Base-by-base conservation (phyloP, 2,329 filamentous ascomycete genomes). In the Parasarocladium wereldwijsianum region DNA sequence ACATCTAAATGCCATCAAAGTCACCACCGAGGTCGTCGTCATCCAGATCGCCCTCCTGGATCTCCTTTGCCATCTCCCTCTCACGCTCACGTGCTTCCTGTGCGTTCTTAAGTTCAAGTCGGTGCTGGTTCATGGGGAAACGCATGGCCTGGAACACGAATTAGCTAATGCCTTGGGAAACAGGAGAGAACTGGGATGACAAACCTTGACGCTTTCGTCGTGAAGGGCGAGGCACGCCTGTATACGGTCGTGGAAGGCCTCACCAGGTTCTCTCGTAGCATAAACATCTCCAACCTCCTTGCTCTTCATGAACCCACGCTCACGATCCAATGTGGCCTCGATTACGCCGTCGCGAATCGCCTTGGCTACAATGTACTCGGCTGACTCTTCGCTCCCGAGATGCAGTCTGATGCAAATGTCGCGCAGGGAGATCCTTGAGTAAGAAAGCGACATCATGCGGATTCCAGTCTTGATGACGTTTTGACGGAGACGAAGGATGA, bases 401-500 rank as follows among this genome's bases (percentile, higher is more conserved):
- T 92, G 85, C 29, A 98, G 67, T 27, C 90, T 82, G 35, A 96
- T 85, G 60, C 90, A 98, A 43, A 98, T 98, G 50, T 98, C 90
- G 34, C 90, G 79, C 33, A 98, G 70, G 2, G 87, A 94, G 47
- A 98, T 98, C 38, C 87, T 82, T 36, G 87, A 93, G 63, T 98
- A 98, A 13, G 86, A 93, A 39, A 98, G 66, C 23, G 87, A 96
- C 73, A 98, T 93, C 85, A 96, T 94, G 43, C 90, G 84, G 39
- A 98, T 93, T 41, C 90, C 90, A 4, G 90, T 98, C 66, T 93
- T 93, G 72, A 98, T 96, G 49, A 98, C 90, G 50, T 98, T 98
- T 58, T 98, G 90, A 43, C 90, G 77, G 37, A 98, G 68, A 38
- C 90, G 86, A 38, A 96, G 70, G 44, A 96, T 92, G 34, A 98